Conservation (phyloP, 306 rosid species). For the Purshia tridentata region DNA sequence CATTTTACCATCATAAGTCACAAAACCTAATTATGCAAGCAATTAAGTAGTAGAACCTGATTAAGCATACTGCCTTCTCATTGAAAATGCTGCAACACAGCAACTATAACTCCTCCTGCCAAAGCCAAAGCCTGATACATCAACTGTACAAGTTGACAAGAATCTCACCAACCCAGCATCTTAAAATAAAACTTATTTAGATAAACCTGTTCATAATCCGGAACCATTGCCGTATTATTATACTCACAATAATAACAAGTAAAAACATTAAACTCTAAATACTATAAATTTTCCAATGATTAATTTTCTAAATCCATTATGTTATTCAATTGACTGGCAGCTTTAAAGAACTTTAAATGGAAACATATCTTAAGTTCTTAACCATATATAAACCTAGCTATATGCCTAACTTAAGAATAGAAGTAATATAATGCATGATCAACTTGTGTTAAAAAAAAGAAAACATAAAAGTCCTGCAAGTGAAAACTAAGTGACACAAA, state of each 20-base stretch:
- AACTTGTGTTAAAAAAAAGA: too few species aligned
- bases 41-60: constrained; percentile 39
- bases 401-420: not conserved
- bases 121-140: constrained; percentile 92
- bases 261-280: not conserved
- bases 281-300: not conserved
- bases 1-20: constrained; percentile 9
- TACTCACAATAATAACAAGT: not conserved
- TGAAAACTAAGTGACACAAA: too few species aligned
- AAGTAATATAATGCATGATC: not conserved
- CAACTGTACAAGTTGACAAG: constrained; percentile 48
- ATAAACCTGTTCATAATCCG: not conserved
- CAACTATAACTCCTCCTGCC: too few species aligned
- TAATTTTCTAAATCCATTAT: not conserved
- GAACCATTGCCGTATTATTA: not conserved
- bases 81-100: constrained; percentile 98
- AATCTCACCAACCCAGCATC: constrained; percentile 19
- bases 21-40: constrained; percentile 19
- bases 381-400: too few species aligned
- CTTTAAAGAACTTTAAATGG: not conserved
- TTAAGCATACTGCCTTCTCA: constrained; percentile 97
- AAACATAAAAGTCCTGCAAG: too few species aligned
- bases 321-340: not conserved
- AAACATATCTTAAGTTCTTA: too few species aligned
- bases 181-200: not conserved